Evolutionary conservation across 2,329 filamentous ascomycete genomes (phyloP), one percentile per base, ranked within the genome.

Genomic region (Fusarium sp.): DNA sequence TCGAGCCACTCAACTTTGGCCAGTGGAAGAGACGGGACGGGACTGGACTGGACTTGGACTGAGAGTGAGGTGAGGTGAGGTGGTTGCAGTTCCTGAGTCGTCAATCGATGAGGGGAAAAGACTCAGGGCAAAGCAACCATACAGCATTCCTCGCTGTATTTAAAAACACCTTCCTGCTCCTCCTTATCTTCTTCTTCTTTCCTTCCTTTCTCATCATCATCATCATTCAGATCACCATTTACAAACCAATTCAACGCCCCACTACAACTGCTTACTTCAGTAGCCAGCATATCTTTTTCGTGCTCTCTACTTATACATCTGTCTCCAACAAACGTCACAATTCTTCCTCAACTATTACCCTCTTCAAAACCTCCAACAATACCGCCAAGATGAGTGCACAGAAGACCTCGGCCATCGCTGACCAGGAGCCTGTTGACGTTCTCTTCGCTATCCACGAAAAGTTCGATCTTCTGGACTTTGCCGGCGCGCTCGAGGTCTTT

Each of bases 361-460:
- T 67, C 52, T 52, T 64, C 59, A 53, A 62, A 67, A 62, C 58
- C 54, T 47, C 60, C 56, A 56, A 60, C 71, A 74, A 73, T 71
- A 77, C 74, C 74, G 74, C 72, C 81, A 86, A 79, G 79, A 89
- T 89, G 86, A 83, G 77, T 81, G 80, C 84, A 77, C 79, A 79
- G 76, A 88, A 88, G 83, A 82, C 80, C 71, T 86, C 85, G 78
- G 85, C 86, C 76, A 84, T 86, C 78, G 81, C 82, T 74, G 86
- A 88, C 75, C 76, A 78, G 62, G 84, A 88, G 76, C 86, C 86
- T 70, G 81, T 89, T 74, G 82, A 88, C 68, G 84, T 89, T 70
- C 84, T 89, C 75, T 83, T 89, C 78, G 86, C 83, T 72, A 82
- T 89, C 72, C 86, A 89, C 55, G 79, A 83, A 75, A 86, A 87